These are phyloP conservation scores for Erigeron canadensis DNA, from an alignment of 129 eudicot species.

Conservation along the genomic window DNA sequence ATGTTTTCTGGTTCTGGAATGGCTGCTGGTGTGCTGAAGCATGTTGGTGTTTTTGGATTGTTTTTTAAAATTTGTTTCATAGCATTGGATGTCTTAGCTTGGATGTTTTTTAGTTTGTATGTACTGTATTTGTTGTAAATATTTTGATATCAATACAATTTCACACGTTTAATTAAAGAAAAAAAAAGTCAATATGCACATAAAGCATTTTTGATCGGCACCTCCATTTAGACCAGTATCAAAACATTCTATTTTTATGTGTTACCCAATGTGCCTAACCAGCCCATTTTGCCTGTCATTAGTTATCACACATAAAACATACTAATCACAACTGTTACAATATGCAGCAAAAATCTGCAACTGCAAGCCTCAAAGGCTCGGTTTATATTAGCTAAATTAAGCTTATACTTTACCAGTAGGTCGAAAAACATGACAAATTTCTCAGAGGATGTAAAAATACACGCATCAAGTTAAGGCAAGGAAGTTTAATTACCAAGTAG, in stretches of 20 bases:
- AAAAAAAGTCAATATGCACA: too few relatives aligned
- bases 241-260: background rate
- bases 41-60: too few relatives aligned
- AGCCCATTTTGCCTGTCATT: background rate
- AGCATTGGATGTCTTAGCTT: too few relatives aligned
- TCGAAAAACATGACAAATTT: background rate
- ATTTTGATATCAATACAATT: too few relatives aligned
- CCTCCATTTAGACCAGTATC: background rate
- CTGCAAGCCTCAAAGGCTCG: background rate
- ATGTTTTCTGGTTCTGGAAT: too few relatives aligned
- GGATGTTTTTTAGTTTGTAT: too few relatives aligned
- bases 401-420: background rate
- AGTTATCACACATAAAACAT: background rate
- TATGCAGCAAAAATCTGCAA: background rate
- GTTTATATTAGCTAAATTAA: background rate
- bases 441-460: background rate
- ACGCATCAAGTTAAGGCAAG: background rate
- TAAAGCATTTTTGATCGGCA: background rate
- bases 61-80: too few relatives aligned
- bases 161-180: too few relatives aligned
- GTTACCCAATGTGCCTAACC: background rate
- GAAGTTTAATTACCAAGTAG: conserved; percentile 65
- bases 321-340: background rate
- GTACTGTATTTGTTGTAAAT: too few relatives aligned
- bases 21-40: too few relatives aligned